Evolutionary conservation across 129 eudicot species (phyloP).

Genomic region (Flaveria sonorensis): DNA sequence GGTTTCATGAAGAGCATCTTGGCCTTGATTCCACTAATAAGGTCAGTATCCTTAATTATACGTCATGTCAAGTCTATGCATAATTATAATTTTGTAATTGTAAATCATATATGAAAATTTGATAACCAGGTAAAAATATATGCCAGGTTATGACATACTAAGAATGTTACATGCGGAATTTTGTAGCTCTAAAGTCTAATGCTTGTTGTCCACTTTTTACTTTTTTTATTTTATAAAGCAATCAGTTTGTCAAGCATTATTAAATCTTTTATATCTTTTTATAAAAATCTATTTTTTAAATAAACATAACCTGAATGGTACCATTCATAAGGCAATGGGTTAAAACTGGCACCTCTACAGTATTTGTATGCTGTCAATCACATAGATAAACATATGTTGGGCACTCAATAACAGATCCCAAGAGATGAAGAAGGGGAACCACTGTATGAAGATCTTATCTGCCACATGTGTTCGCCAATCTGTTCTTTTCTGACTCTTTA

Average conservation of each 20-base stretch:
- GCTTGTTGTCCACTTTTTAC: too few relatives aligned
- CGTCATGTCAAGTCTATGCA: background rate
- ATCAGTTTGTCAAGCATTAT: too few relatives aligned
- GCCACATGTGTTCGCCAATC: conserved; percentile 61
- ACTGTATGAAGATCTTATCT: conserved; percentile 80
- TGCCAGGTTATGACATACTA: background rate
- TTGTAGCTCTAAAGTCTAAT: too few relatives aligned
- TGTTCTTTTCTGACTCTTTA: conserved; percentile 69
- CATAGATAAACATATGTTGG: background rate
- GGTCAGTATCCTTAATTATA: conserved; percentile 45
- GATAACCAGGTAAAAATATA: background rate
- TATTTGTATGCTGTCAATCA: background rate
- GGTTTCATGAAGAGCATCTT: conserved; percentile 97
- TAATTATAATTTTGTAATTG: background rate
- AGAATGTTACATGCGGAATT: background rate
- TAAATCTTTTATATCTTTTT: too few relatives aligned
- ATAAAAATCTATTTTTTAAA: background rate
- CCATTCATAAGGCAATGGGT: background rate
- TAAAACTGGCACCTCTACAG: background rate
- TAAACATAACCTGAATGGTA: background rate
- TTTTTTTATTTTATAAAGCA: too few relatives aligned
- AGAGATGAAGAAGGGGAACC: conserved; percentile 92
- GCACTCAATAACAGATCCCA: conserved; percentile 53
- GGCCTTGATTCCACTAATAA: conserved; percentile 58
- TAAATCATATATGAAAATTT: background rate